Conservation (phyloP, 352 stramenopile genomes). For the Globisporangium heterothallicum region DNA sequence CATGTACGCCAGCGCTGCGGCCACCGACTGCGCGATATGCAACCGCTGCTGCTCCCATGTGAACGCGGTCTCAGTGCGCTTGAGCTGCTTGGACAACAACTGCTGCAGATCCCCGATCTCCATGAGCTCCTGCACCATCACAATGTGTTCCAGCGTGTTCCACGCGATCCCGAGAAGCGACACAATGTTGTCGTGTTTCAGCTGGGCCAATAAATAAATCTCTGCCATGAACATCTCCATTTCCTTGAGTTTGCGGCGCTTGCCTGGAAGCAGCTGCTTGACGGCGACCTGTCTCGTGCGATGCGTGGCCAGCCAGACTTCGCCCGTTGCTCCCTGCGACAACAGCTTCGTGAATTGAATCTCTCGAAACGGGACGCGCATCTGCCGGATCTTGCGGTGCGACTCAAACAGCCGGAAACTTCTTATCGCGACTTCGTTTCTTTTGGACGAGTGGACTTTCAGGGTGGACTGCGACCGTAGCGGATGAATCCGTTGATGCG, state of each 20-base stretch:
- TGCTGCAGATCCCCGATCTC: slow-evolving; percentile 56
- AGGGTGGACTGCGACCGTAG: slow-evolving; percentile 13
- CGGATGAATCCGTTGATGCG: slow-evolving; percentile 22
- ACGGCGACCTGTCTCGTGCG: slow-evolving; percentile 43
- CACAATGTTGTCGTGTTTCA: slow-evolving; percentile 68
- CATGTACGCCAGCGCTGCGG: slow-evolving; percentile 72
- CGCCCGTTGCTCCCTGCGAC: slow-evolving; percentile 45
- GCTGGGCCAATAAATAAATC: slow-evolving; percentile 65
- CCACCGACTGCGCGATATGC: slow-evolving; percentile 46
- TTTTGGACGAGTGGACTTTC: slow-evolving; percentile 17
- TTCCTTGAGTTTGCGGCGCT: slow-evolving; percentile 45
- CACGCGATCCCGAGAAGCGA: slow-evolving; percentile 53
- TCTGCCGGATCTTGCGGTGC: slow-evolving; percentile 46
- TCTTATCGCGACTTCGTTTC: slow-evolving; percentile 49
- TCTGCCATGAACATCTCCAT: slow-evolving; percentile 75
- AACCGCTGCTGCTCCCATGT: slow-evolving; percentile 51
- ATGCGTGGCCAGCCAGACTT: slow-evolving; percentile 69
- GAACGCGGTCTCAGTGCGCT: slow-evolving; percentile 17
- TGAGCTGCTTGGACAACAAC: slow-evolving; percentile 31
- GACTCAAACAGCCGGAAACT: slow-evolving; percentile 66
- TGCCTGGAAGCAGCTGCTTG: slow-evolving; percentile 57
- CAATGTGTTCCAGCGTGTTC: slow-evolving; percentile 63
- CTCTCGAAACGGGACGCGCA: slow-evolving; percentile 44
- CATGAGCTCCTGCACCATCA: slow-evolving; percentile 78
- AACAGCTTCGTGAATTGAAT: slow-evolving; percentile 50